These are phyloP conservation scores for Scortechinia acanthostroma DNA, from an alignment of 2,329 filamentous ascomycete genomes.

Conservation along the genomic window DNA sequence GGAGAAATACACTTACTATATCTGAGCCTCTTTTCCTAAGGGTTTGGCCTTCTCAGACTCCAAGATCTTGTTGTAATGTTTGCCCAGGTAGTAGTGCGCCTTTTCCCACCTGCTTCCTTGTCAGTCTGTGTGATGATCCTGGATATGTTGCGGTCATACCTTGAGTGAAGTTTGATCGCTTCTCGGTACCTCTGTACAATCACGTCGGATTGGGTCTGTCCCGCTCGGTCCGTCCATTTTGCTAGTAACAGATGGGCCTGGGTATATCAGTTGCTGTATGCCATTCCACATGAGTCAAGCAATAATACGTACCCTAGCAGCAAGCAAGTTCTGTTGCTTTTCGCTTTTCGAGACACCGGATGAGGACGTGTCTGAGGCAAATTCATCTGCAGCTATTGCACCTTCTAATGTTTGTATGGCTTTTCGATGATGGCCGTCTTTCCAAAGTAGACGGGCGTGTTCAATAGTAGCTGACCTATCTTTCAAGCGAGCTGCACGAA, in stretches of 20 bases:
- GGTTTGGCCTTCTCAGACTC: slow-evolving; percentile 56
- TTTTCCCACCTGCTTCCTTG: slow-evolving; percentile 50
- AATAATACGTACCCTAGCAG: neutral
- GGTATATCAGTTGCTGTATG: slow-evolving; percentile 5
- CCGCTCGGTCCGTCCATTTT: slow-evolving; percentile 63
- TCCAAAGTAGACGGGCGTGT: slow-evolving; percentile 62
- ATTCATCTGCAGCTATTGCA: slow-evolving; percentile 51
- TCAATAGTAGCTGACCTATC: slow-evolving; percentile 60
- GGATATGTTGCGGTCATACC: neutral
- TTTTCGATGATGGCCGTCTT: slow-evolving; percentile 60
- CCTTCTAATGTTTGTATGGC: slow-evolving; percentile 60
- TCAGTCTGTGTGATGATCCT: neutral
- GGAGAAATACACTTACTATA: slow-evolving; percentile 19
- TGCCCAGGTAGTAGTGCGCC: slow-evolving; percentile 63
- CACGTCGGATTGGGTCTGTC: slow-evolving; percentile 55
- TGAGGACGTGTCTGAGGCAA: slow-evolving; percentile 30
- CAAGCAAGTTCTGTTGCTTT: neutral
- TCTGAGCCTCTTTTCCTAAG: slow-evolving; percentile 43
- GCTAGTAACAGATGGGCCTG: slow-evolving; percentile 57
- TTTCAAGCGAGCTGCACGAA: slow-evolving; percentile 51
- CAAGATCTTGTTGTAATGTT: slow-evolving; percentile 63
- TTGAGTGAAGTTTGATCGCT: slow-evolving; percentile 29
- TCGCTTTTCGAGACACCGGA: neutral
- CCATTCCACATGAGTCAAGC: neutral
- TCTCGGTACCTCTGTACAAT: slow-evolving; percentile 52